A percentile compares a stretch with the other conserved stretches of the same genome.
Conservation (phyloP, 2,329 filamentous ascomycete species). For the Fusarium heterosporum region DNA sequence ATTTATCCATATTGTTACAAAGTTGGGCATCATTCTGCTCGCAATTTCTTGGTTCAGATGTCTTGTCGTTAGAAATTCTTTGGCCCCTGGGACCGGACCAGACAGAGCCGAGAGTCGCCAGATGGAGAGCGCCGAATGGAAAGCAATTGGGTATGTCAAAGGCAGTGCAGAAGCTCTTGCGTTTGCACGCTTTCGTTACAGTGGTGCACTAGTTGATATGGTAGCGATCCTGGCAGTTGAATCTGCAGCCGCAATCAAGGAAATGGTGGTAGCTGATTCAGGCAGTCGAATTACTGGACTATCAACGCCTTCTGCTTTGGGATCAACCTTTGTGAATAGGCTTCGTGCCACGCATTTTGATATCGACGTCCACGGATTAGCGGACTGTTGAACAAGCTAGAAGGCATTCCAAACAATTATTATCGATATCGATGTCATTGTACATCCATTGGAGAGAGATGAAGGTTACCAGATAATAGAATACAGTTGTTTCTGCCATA, state of each 20-base stretch:
- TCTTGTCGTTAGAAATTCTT: background rate
- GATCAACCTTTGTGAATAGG: background rate
- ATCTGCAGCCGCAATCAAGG: background rate
- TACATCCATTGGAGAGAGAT: too few relatives aligned
- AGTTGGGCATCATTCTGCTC: background rate
- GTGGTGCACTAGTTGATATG: conserved; percentile 1
- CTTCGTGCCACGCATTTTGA: background rate
- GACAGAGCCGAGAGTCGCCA: background rate
- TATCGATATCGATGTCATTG: too few relatives aligned
- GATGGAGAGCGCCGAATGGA: background rate
- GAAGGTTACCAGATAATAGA: too few relatives aligned
- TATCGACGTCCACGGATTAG: background rate
- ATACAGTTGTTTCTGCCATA: too few relatives aligned
- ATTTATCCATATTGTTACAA: background rate
- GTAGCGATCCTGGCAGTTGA: background rate
- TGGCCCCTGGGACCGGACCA: background rate
- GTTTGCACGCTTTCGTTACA: background rate
- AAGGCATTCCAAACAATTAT: too few relatives aligned
- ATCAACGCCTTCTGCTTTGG: background rate
- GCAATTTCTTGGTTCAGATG: background rate
- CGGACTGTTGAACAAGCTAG: too few relatives aligned
- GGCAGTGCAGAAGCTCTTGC: background rate
- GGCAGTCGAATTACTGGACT: background rate
- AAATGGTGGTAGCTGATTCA: background rate
- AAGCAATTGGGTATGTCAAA: background rate